These are phyloP conservation scores for Emydomyces testavorans DNA, from an alignment of 2,329 filamentous ascomycete species.

Conservation along the genomic window DNA sequence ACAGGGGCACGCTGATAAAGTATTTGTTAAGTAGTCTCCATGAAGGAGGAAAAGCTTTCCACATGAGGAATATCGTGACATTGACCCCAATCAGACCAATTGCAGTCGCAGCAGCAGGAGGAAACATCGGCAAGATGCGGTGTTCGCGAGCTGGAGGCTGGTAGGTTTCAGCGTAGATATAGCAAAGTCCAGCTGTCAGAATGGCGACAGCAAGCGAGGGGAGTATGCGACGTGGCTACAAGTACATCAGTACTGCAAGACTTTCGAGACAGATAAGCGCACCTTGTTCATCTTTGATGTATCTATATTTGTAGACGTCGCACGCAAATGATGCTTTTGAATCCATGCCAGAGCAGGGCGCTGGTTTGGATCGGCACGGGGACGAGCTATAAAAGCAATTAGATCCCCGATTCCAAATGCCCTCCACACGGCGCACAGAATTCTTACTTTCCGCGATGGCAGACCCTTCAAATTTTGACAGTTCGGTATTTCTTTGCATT, in stretches of 20 bases:
- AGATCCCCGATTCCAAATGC: background rate
- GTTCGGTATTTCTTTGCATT: conserved; percentile 26
- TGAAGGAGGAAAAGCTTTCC: conserved; percentile 41
- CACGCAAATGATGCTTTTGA: conserved; percentile 33
- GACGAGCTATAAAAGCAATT: conserved; percentile 22
- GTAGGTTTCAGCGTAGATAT: conserved; percentile 40
- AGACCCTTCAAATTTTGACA: conserved; percentile 29
- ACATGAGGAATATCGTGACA: conserved; percentile 39
- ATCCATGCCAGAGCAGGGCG: conserved; percentile 34
- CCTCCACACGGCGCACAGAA: background rate
- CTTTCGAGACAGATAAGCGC: conserved; percentile 5
- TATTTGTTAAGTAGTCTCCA: conserved; percentile 48
- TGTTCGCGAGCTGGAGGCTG: conserved; percentile 37
- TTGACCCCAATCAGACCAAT: conserved; percentile 42
- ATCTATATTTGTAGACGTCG: conserved; percentile 27
- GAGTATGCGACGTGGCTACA: conserved; percentile 36
- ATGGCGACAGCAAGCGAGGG: conserved; percentile 34
- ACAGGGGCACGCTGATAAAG: conserved; percentile 42
- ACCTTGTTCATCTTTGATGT: conserved; percentile 29
- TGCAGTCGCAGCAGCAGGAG: conserved; percentile 43
- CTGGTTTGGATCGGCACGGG: conserved; percentile 31
- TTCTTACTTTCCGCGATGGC: conserved; percentile 28
- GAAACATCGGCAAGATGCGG: conserved; percentile 40
- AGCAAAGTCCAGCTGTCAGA: conserved; percentile 32
- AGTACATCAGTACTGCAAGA: background rate